Evolutionary conservation across 352 stramenopile genomes (phyloP), one percentile per base, ranked within the genome.

Genomic region (Phytophthora capsici): DNA sequence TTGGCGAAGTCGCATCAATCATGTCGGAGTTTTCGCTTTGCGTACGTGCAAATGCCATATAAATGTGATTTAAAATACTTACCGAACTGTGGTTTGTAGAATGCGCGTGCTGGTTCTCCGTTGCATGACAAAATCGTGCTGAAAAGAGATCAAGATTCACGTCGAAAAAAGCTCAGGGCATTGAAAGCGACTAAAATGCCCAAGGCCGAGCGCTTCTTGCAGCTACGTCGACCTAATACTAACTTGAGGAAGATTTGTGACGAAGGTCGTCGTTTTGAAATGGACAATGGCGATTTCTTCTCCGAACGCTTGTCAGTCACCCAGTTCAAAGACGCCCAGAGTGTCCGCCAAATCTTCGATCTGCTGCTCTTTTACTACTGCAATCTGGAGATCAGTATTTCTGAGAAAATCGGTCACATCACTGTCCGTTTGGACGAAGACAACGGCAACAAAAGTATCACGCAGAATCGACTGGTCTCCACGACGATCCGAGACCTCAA

Each of bases 361-460:
- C 50, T 78, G 5, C 61, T 84, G 26, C 49, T 72, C 13, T 88
- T 84, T 30, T 86, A 83, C 51, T 82, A 75, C 28, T 66, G 63
- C 62, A 89, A 87, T 52, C 56, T 89, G 4, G 80, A 89, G 62
- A 86, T 88, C 68, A 82, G 65, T 46, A 82, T 88, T 50, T 83
- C 80, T 10, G 80, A 89, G 53, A 78, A 73, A 37, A 57, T 85
- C 0, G 80, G 80, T 1, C 64, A 83, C 28, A 80, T 89, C 28
- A 89, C 76, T 1, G 69, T 88, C 32, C 78, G 80, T 45, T 78
- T 85, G 41, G 80, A 89, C 51, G 77, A 88, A 41, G 77, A 86
- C 67, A 80, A 67, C 44, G 63, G 67, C 47, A 67, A 67, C 37
- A 67, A 60, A 50, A 74, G 63, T 34, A 80, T 85, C 30, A 63